These are phyloP conservation scores for Hansfordia pulvinata DNA, from an alignment of 2,329 filamentous ascomycete genomes.

Conservation along the genomic window DNA sequence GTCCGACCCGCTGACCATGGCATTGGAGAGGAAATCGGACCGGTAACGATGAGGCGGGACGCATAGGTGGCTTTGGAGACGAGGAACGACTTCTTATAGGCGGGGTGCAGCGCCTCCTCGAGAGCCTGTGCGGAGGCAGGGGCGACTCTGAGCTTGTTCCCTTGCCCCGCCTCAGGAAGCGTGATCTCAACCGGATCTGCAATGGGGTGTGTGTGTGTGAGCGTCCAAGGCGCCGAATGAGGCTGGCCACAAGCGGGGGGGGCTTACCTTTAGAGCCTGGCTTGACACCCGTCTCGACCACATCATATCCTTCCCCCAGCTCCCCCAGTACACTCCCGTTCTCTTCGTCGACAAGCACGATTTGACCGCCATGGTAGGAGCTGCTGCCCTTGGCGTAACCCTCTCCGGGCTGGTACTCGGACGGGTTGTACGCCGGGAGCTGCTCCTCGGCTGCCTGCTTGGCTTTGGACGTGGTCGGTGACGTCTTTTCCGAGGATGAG, in stretches of 20 bases:
- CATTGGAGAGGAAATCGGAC: slow-evolving; percentile 66
- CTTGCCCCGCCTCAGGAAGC: slow-evolving; percentile 52
- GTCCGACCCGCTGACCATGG: slow-evolving; percentile 65
- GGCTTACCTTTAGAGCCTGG: slow-evolving; percentile 79
- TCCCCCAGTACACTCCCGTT: slow-evolving; percentile 93
- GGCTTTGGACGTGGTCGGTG: slow-evolving; percentile 22
- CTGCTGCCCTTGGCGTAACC: slow-evolving; percentile 55
- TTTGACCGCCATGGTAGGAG: slow-evolving; percentile 52
- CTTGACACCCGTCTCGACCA: slow-evolving; percentile 67
- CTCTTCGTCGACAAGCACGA: slow-evolving; percentile 90
- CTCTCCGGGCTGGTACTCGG: slow-evolving; percentile 66
- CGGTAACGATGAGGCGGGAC: slow-evolving; percentile 83
- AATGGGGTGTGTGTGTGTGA: slow-evolving; percentile 4
- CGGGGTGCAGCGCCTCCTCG: slow-evolving; percentile 68
- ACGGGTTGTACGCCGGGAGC: slow-evolving; percentile 63
- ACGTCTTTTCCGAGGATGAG: slow-evolving; percentile 9
- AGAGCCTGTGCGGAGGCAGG: slow-evolving; percentile 60
- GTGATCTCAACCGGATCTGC: slow-evolving; percentile 69
- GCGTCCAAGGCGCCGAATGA: neutral
- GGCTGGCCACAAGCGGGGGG: neutral
- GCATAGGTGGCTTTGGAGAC: slow-evolving; percentile 80
- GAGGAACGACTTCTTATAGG: slow-evolving; percentile 78
- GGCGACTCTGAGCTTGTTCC: slow-evolving; percentile 49
- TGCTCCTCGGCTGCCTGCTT: slow-evolving; percentile 27
- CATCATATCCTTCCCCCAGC: slow-evolving; percentile 66